Percentiles rank a stretch among this genome's conserved stretches.
These are phyloP conservation scores for Crithidia mellificae DNA, from an alignment of 208 protist species.

Conservation along the genomic window DNA sequence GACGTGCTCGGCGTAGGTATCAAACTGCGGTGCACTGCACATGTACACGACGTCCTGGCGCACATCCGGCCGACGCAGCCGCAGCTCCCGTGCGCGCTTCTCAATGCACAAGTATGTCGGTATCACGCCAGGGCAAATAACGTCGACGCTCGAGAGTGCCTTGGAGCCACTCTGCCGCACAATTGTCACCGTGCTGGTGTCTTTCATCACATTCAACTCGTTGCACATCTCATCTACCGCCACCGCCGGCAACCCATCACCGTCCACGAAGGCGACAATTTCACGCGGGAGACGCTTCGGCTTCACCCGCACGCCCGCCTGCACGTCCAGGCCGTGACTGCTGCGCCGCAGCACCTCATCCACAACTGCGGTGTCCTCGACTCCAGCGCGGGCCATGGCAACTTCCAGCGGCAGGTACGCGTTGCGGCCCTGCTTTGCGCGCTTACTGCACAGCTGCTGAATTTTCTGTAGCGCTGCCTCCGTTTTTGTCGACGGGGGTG, in stretches of 20 bases:
- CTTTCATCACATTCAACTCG: slow-evolving; percentile 52
- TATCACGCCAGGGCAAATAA: slow-evolving; percentile 50
- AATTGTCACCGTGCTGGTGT: slow-evolving; percentile 45
- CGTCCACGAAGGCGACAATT: slow-evolving; percentile 76
- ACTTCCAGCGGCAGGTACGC: slow-evolving; percentile 44
- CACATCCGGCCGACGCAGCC: slow-evolving; percentile 36
- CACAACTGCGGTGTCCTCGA: slow-evolving; percentile 35
- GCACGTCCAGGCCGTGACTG: slow-evolving; percentile 42
- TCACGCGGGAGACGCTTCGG: slow-evolving; percentile 42
- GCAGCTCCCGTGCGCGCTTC: slow-evolving; percentile 52
- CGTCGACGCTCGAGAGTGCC: slow-evolving; percentile 47
- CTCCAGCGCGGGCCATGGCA: slow-evolving; percentile 34
- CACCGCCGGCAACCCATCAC: slow-evolving; percentile 51
- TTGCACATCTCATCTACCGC: slow-evolving; percentile 69
- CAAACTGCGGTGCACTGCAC: slow-evolving; percentile 62
- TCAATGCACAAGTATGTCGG: slow-evolving; percentile 69
- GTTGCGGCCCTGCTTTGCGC: slow-evolving; percentile 10
- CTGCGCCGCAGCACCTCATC: slow-evolving; percentile 35
- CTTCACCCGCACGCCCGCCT: slow-evolving; percentile 45
- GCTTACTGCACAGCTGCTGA: slow-evolving; percentile 26
- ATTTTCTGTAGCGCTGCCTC: slow-evolving; percentile 12
- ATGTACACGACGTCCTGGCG: slow-evolving; percentile 84
- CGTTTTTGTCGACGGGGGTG: slow-evolving; percentile 21
- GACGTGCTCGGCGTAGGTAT: slow-evolving; percentile 53
- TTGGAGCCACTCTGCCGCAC: slow-evolving; percentile 45